Base-by-base conservation (phyloP, 495 filamentous ascomycete genomes). In the Xylaria sp. region DNA sequence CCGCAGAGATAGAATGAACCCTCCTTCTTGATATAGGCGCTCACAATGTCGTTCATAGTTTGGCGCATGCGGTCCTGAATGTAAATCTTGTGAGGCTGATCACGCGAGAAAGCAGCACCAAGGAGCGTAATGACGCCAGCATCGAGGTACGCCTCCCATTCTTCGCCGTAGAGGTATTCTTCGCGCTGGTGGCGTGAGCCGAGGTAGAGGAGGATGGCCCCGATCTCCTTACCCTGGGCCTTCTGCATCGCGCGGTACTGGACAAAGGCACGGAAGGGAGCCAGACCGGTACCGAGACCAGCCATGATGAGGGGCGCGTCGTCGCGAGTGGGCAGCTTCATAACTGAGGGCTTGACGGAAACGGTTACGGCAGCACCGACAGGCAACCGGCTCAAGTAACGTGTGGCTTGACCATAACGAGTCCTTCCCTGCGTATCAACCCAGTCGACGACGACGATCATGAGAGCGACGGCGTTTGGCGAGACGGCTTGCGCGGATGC, bases 361-460 rank as follows among this genome's bases (percentile, higher is more conserved):
- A 92, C 97, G 11, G 93, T 97, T 70, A 98, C 86, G 15, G 92
- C 84, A 14, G 92, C 84, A 57, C 97, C 96, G 44, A 91, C 82
- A 15, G 85, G 85, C 35, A 99, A 89, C 50, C 84, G 76, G 80
- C 90, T 90, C 62, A 99, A 89, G 83, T 95, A 98, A 53, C 91
- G 89, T 15, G 96, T 97, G 11, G 97, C 94, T 80, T 95, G 93
- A 66, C 96, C 96, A 79, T 94, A 94, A 75, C 96, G 92, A 66
- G 95, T 92, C 73, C 95, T 92, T 79, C 97, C 94, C 73, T 89
- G 87, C 65, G 92, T 88, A 81, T 97, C 95, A 63, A 92, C 89
- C 97, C 97, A 99, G 84, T 89, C 88, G 74, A 99, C 96, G n/a
- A 94, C 95, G 57, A 99, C 96, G 77, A 99, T 97, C 88, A 98